Base-by-base conservation (phyloP, 129 eudicot species). In the Helianthus annuus region DNA sequence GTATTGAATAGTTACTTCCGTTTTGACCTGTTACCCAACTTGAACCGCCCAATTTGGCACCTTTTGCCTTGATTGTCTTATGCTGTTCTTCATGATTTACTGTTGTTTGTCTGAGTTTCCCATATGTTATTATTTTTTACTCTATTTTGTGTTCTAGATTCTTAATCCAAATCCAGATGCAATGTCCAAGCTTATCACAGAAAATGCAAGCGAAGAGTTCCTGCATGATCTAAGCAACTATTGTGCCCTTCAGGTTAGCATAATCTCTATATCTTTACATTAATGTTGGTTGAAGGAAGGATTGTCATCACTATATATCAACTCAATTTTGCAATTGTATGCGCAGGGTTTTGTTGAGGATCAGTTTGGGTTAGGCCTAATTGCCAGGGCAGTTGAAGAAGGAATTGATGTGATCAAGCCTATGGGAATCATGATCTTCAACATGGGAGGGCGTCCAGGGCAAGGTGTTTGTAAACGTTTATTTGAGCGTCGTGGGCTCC, bases 401-500 rank as follows among this genome's bases (percentile, higher is more conserved):
- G 97, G 98, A 44, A 94, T 94, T 79, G 76, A 88, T 72, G 93
- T 90, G 32, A 90, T 94, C 46, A 94, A 94, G 80, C 98, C 98
- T 49, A 81, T 86, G 84, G 98, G 98, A 32, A 85, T 94, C 66
- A 90, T 94, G 98, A 90, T 94, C 49, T 94, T 94, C 73, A 94
- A 94, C 78, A 94, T 94, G 98, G 98, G 98, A 77, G 98, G 98
- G 56, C 89, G 98, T 69, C 98, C 98, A 48, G 98, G 98, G 45
- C 97, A 94, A 86, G 96, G 86, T 81, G 98, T 94, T 48, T 94
- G 98, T 64, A 88, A 85, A 74, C 98, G 98, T 24, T 76, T 94
- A 79, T 94, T 94, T 86, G 96, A 94, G 71, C 90, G 98, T 6
- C 98, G 98, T 80, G 98, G 98, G 78, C 89, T 94, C 48, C 83